Evolutionary conservation across 1,139 yeast genomes (phyloP), one percentile per base, ranked within the genome.

Genomic region (Hyphopichia fennica): DNA sequence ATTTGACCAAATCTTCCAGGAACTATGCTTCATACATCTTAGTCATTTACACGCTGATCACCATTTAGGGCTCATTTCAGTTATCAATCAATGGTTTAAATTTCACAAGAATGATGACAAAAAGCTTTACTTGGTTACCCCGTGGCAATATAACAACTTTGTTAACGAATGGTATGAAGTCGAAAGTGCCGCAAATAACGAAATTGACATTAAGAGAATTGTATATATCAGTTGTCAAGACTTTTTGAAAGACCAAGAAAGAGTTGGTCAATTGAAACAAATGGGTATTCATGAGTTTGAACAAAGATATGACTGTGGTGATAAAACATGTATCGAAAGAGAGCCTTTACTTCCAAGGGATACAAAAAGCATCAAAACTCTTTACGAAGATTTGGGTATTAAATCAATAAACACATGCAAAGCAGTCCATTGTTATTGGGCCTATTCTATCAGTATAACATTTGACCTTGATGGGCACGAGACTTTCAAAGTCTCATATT

Each of bases 41-140:
- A 87, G 96, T 52, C 99, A 95, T 67, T 69, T 93, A 51, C 99
- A 95, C 65, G 99, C 99, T 0, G 99, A 95, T 58, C 99, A 95
- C 60, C 98, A 93, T 60, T 66, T 93, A 37, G 99, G 99, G 1
- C 73, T 87, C 3, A 65, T 86, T 7, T 77, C 91, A 3, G 63
- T 93, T 10, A 72, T 93, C 27, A 73, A 74, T 34, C 80, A 80
- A 50, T 89, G 97, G 96, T 72, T 78, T 45, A 62, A 69, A 42
- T 49, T 56, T 34, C 61, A 59, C 43, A 56, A 58, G 20, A 50
- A 60, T n/a, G 56, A 63, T n/a, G 40, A 50, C 3, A 54, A 65
- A 46, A 48, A 61, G 74, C 49, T 73, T n/a, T 79, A 76, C 51
- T 62, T 93, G 35, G 70, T 90, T 1, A 75, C 82, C 0, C 99